phyloP scores from a whole-genome alignment of 768 basidiomycete species.

The Mycena venus region DNA sequence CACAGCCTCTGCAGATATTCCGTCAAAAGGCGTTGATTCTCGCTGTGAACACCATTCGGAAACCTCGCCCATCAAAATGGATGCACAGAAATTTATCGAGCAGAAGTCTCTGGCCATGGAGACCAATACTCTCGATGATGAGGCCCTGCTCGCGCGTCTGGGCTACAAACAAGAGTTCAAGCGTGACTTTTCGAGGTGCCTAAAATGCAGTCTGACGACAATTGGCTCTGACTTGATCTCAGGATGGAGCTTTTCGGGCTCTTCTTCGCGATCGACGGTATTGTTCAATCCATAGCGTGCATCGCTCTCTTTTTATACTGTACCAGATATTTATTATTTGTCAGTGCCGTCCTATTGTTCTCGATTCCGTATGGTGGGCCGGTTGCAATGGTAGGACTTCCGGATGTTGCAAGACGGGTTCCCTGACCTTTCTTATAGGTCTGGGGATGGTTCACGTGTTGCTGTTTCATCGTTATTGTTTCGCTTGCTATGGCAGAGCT shows the following conservation, averaged over 20 bases:
- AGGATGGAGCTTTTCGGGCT: conserved; percentile 58
- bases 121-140: conserved; percentile 2
- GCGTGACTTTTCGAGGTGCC: conserved; percentile 50
- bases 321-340: too few relatives aligned
- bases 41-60: not conserved
- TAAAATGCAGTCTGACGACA: not conserved
- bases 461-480: conserved; percentile 60
- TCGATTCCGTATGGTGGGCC: conserved; percentile 65
- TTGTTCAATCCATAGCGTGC: too few relatives aligned
- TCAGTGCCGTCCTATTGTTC: too few relatives aligned
- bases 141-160: conserved; percentile 47
- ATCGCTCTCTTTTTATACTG: too few relatives aligned
- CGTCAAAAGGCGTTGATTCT: not conserved
- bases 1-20: not conserved
- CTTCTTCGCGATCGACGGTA: too few relatives aligned
- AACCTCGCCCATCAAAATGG: not conserved
- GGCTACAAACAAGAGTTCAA: conserved; percentile 59
- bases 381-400: conserved; percentile 56
- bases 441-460: conserved; percentile 58
- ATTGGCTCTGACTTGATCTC: too few relatives aligned
- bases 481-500: conserved; percentile 66
- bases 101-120: not conserved
- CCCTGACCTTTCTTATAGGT: not conserved
- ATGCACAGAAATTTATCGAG: not conserved
- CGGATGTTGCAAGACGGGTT: not conserved